phyloP scores from a whole-genome alignment of 129 eudicot genomes.

The Helichrysum umbraculigerum region DNA sequence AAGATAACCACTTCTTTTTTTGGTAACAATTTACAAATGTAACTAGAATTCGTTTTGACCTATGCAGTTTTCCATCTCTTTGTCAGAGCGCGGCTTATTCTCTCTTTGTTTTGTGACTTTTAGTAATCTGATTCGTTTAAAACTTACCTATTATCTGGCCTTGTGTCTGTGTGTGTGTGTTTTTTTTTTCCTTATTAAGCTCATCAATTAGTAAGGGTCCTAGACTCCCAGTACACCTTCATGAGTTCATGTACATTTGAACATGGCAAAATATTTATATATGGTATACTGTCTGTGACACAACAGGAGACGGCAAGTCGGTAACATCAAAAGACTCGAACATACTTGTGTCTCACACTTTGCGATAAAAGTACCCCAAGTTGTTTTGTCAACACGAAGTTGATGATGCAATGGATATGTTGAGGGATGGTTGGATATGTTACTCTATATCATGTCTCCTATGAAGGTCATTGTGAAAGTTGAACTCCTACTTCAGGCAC shows the following conservation, averaged over 20 bases:
- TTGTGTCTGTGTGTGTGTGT: not conserved
- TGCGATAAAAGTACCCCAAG: not conserved
- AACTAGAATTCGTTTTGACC: not conserved
- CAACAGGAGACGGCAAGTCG: not conserved
- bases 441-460: no score
- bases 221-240: not conserved
- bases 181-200: not conserved
- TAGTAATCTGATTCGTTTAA: not conserved
- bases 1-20: not conserved
- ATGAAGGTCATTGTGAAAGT: no score
- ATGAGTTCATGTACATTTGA: not conserved
- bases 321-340: not conserved
- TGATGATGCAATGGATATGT: no score
- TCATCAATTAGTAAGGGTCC: not conserved
- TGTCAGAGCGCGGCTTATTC: not conserved
- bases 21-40: not conserved
- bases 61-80: not conserved
- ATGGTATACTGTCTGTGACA: not conserved
- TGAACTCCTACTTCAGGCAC: no score
- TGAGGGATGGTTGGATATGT: no score
- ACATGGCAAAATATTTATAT: not conserved
- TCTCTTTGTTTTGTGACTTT: not conserved
- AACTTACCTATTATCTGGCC: not conserved
- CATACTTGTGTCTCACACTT: not conserved
- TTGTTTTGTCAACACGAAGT: not conserved